Evolutionary conservation across 2,329 filamentous ascomycete species (phyloP).

Genomic region (Fusarium clavum): DNA sequence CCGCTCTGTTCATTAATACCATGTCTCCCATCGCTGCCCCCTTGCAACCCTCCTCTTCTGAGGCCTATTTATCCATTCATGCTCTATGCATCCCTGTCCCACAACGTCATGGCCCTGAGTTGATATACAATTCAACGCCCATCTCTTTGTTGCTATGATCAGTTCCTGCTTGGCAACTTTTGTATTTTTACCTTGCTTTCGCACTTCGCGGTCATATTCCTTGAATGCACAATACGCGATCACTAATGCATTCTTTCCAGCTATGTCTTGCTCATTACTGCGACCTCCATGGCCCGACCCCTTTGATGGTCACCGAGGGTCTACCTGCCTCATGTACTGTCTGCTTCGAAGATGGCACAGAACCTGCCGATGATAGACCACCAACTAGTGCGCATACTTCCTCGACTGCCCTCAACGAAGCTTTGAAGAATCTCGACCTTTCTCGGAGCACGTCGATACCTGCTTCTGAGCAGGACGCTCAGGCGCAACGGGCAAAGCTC

Average conservation of each 20-base stretch:
- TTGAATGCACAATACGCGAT: conserved; percentile 47
- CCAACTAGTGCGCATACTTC: conserved; percentile 55
- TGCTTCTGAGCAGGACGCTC: conserved; percentile 59
- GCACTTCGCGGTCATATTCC: conserved; percentile 14
- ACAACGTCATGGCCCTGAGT: conserved; percentile 43
- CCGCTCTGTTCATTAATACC: conserved; percentile 30
- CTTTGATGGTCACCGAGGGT: conserved; percentile 76
- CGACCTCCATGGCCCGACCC: conserved; percentile 76
- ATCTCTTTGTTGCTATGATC: conserved; percentile 32
- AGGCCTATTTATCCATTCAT: conserved; percentile 30
- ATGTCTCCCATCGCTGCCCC: conserved; percentile 27
- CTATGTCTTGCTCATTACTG: conserved; percentile 77
- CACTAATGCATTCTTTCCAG: conserved; percentile 60
- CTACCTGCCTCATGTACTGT: conserved; percentile 69
- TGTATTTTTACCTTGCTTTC: conserved; percentile 6
- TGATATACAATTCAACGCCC: conserved; percentile 32
- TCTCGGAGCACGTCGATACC: conserved; percentile 58
- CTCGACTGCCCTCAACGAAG: conserved; percentile 58
- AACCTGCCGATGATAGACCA: conserved; percentile 51
- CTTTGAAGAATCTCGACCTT: conserved; percentile 61
- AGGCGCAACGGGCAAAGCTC: conserved; percentile 56
- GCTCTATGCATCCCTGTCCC: conserved; percentile 33
- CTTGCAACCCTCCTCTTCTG: conserved; percentile 27
- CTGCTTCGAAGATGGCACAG: conserved; percentile 63
- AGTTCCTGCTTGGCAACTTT: conserved; percentile 18